Evolutionary conservation across 805 yeast genomes (phyloP), one percentile per base, ranked within the genome.

Genomic region (Tetrapisispora nanseiensis): DNA sequence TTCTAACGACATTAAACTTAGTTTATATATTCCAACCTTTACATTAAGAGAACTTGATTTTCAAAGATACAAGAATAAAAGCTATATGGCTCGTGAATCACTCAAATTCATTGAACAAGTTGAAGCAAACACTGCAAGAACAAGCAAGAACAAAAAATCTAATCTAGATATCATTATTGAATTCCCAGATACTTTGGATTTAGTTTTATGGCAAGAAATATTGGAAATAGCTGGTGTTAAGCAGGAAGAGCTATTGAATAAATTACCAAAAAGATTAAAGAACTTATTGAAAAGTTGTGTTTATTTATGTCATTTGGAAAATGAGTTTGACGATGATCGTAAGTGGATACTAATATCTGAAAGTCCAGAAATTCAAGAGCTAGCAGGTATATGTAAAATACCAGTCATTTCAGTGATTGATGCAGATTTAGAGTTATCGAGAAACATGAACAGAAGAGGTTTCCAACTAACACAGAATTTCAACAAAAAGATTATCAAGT

Each of bases 71-170:
- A 70, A 77, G 15, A 67, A 79, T 54, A 67, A 70, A 47, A 77
- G 84, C 16, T 68, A 71, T n/a, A 77, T 76, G 57, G 82, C 89
- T 7, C 66, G 80, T 41, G 83, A 79, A 52, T 74, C 85, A 16
- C 68, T 80, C 39, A 65, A 72, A 43, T 76, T 79, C 50, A 75
- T 82, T 41, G 86, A 81, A 49, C 61, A 63, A 29, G 42, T 55
- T 33, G 47, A 59, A 37, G 45, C 28, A 12, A 40, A 24, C 18
- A 20, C 6, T 21, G 32, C 32, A 16, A 24, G 21, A 16, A 10
- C 6, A 3, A 24, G 10, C 6, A 33, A 29, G 12, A 40, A 34
- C 1, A 10, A 54, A 7, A 46, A 27, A 33, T 30, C 24, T 26
- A 22, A 20, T 15, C 21, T 34, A 22, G 47, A 63, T 49, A 35